Evolutionary conservation across 2,329 filamentous ascomycete species (phyloP), one percentile per base, ranked within the genome.

Genomic region (Elsinoe necatrix): DNA sequence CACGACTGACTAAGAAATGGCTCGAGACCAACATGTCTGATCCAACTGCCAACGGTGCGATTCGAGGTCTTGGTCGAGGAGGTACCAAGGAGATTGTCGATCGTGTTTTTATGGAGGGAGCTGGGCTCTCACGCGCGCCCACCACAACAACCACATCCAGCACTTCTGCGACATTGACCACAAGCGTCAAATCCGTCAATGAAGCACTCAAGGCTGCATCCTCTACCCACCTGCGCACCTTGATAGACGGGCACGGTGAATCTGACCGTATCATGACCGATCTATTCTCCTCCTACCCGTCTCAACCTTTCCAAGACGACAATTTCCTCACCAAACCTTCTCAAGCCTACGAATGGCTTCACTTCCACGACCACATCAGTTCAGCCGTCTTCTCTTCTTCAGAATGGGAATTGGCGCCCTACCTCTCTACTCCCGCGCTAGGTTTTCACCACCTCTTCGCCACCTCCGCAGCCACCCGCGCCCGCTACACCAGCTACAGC

Each of bases 361-460:
- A 95, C 69, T 97, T 98, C 71, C 88, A 96, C 70, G 93, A 97
- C 65, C 76, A 77, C 0, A 84, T 95, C 61, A 89, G 89, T 21
- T 84, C 85, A 0, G 83, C 85, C 37, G 79, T 97, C 1, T 95
- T 85, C 67, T 75, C 82, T n/a, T 84, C 81, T 58, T 92, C 96
- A 68, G 91, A 95, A 57, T 98, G 93, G 87, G 93, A 98, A 70
- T 75, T 98, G 14, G 82, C 81, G 0, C 85, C 89, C 0, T 98
- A 98, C 68, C 80, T 97, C 50, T 88, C 85, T 64, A 87, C 93
- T 63, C 85, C 92, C 0, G 80, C 93, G 14, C 80, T 97, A 1
- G 93, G 89, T 2, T 96, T 95, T 66, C 95, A 98, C 68, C 79
- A 89, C 66, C 79, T 98, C 11, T 98, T 98, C 66, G 88, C 91